Conservation (phyloP, 768 basidiomycete species). For the Sporobolomyces phaffii region DNA sequence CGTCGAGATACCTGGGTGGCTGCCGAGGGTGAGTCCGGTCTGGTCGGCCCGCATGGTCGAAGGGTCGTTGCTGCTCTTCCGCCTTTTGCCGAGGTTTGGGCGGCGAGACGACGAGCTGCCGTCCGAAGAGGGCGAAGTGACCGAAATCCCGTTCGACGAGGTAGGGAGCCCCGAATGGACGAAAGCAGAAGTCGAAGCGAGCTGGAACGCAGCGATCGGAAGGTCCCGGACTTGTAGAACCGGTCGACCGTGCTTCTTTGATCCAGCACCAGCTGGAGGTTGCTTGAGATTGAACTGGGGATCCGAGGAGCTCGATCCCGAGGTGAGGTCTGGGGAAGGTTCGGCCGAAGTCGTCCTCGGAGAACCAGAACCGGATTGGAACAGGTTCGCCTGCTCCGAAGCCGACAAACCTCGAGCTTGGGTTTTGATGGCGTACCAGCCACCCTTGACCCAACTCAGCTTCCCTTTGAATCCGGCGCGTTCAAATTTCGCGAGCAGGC, state of each 20-base stretch:
- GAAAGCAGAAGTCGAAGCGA: conserved; percentile 41
- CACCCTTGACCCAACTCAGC: conserved; percentile 73
- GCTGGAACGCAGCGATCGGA: conserved; percentile 48
- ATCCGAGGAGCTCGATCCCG: not conserved
- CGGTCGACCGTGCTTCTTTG: conserved; percentile 34
- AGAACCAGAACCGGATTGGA: not conserved
- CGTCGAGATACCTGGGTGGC: not conserved
- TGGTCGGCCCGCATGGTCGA: not conserved
- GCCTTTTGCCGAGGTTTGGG: conserved; percentile 30
- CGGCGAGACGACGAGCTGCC: conserved; percentile 15
- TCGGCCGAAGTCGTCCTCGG: not conserved
- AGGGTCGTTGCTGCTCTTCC: conserved; percentile 28
- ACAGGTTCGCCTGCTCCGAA: not conserved
- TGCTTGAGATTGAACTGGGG: not conserved
- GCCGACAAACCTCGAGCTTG: not conserved
- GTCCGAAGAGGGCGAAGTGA: conserved; percentile 6
- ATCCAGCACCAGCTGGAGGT: not conserved
- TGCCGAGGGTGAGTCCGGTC: not conserved
- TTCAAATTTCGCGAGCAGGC: conserved; percentile 48
- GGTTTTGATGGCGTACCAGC: conserved; percentile 63
- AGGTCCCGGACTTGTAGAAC: conserved; percentile 43
- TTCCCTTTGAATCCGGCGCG: conserved; percentile 55
- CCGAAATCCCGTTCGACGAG: not conserved
- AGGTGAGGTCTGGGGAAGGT: not conserved
- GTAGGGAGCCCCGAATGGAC: conserved; percentile 6